A percentile compares a stretch with the other conserved stretches of the same genome.
phyloP scores from a whole-genome alignment of 371 early-diverging fungal genomes.

The Zychaea mexicana region DNA sequence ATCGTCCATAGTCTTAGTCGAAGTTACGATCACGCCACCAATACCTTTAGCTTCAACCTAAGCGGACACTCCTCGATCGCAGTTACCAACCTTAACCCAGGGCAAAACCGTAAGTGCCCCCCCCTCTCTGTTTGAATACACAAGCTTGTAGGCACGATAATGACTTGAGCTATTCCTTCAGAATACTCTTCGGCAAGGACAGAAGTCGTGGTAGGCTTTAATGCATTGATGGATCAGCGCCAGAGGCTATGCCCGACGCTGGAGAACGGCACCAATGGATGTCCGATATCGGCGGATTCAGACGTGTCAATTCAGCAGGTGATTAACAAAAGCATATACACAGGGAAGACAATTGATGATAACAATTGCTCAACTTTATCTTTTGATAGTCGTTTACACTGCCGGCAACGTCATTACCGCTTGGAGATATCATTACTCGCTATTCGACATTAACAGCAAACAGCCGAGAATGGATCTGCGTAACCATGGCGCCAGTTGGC shows the following conservation, averaged over 20 bases:
- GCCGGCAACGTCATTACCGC: slow-evolving; percentile 26
- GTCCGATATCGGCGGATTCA: slow-evolving; percentile 13
- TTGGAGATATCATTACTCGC: slow-evolving; percentile 39
- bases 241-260: slow-evolving; percentile 16
- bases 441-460: slow-evolving; percentile 35
- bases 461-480: slow-evolving; percentile 37
- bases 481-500: slow-evolving; percentile 47
- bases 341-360: too few relatives aligned
- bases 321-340: too few relatives aligned
- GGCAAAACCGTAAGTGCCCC: background rate
- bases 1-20: background rate
- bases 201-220: slow-evolving; percentile 8
- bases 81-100: background rate
- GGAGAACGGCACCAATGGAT: slow-evolving; percentile 6
- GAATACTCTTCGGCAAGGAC: slow-evolving; percentile 10
- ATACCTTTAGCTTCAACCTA: background rate
- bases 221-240: background rate
- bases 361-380: background rate
- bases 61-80: background rate
- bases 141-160: too few relatives aligned
- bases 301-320: slow-evolving; percentile 21
- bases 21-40: background rate
- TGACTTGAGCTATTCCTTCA: background rate
- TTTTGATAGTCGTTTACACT: slow-evolving; percentile 13
- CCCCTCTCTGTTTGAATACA: too few relatives aligned